Percentiles rank a stretch among this genome's conserved stretches.
These are phyloP conservation scores for Corynespora cassiicola DNA, from an alignment of 2,329 filamentous ascomycete genomes.

Conservation along the genomic window DNA sequence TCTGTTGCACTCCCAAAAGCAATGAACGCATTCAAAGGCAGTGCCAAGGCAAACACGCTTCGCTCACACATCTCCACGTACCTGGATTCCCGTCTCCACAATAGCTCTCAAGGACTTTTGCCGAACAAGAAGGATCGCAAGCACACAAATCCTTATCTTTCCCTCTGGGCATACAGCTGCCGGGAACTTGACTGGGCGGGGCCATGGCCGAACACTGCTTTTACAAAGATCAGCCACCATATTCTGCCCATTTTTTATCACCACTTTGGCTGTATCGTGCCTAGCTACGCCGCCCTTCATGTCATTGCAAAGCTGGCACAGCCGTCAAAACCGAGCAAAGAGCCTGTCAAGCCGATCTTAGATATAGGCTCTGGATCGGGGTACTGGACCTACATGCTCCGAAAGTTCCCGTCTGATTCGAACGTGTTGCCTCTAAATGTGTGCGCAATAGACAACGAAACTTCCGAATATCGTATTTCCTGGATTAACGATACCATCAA, in stretches of 20 bases:
- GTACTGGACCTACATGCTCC: conserved; percentile 77
- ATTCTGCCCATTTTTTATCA: conserved; percentile 77
- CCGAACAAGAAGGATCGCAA: conserved; percentile 50
- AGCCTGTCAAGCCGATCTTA: conserved; percentile 58
- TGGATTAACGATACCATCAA: conserved; percentile 74
- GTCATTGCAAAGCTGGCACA: conserved; percentile 62
- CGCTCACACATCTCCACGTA: conserved; percentile 63
- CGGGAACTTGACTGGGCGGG: conserved; percentile 71
- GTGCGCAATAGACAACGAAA: conserved; percentile 70
- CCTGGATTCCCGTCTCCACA: conserved; percentile 62
- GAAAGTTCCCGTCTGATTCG: conserved; percentile 69
- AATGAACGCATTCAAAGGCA: conserved; percentile 67
- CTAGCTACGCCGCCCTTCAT: conserved; percentile 69
- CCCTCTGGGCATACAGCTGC: conserved; percentile 72
- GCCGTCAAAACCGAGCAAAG: conserved; percentile 34
- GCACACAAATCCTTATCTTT: conserved; percentile 69
- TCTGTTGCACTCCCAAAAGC: conserved; percentile 66
- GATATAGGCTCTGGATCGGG: conserved; percentile 76
- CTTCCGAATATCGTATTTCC: conserved; percentile 70
- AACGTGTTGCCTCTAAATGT: conserved; percentile 62
- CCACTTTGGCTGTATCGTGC: conserved; percentile 77
- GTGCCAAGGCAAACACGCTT: conserved; percentile 70
- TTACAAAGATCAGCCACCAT: conserved; percentile 67
- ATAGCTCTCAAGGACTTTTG: conserved; percentile 33
- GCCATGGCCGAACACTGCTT: conserved; percentile 60